Conservation (phyloP, 148 eudicot species). For the Drosera capensis region DNA sequence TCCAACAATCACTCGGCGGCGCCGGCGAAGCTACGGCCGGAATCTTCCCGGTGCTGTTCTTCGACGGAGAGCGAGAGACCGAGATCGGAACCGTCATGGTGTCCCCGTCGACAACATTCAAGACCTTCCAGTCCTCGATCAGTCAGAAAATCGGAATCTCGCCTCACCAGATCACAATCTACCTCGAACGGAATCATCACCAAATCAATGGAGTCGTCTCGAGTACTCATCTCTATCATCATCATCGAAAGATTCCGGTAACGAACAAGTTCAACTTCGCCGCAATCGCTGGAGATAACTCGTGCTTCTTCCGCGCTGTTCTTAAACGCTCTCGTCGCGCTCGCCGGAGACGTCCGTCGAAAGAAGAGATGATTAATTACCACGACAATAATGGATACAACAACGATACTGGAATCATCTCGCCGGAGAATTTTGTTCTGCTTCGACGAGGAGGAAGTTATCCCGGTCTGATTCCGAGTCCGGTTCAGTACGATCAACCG, state of each 20-base stretch:
- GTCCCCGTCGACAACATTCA: slow-evolving; percentile 28
- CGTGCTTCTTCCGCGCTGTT: slow-evolving; percentile 31
- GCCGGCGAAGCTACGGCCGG: too few species aligned
- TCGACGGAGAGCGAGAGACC: slow-evolving; percentile 53
- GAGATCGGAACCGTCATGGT: slow-evolving; percentile 31
- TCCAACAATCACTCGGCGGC: too few species aligned
- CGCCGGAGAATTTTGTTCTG: slow-evolving; percentile 15
- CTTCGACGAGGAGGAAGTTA: too few species aligned
- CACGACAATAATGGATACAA: neutral
- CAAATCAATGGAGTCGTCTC: neutral
- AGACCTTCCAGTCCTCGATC: slow-evolving; percentile 32
- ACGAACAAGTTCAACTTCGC: slow-evolving; percentile 46
- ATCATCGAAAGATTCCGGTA: slow-evolving; percentile 28
- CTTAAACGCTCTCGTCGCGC: slow-evolving; percentile 34
- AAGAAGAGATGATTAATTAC: slow-evolving; percentile 1
- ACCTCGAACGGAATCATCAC: slow-evolving; percentile 23
- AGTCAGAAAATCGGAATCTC: slow-evolving; percentile 46
- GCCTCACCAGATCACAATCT: slow-evolving; percentile 55
- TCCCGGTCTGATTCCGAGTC: slow-evolving; percentile 7
- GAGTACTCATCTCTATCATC: neutral
- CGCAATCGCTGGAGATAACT: slow-evolving; percentile 6
- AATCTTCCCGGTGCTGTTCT: slow-evolving; percentile 40
- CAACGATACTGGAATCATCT: neutral
- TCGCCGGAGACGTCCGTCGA: slow-evolving; percentile 23
- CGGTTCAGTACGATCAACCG: neutral